These are phyloP conservation scores for Arachnomyces sp. DNA, from an alignment of 2,329 filamentous ascomycete genomes.

Conservation along the genomic window DNA sequence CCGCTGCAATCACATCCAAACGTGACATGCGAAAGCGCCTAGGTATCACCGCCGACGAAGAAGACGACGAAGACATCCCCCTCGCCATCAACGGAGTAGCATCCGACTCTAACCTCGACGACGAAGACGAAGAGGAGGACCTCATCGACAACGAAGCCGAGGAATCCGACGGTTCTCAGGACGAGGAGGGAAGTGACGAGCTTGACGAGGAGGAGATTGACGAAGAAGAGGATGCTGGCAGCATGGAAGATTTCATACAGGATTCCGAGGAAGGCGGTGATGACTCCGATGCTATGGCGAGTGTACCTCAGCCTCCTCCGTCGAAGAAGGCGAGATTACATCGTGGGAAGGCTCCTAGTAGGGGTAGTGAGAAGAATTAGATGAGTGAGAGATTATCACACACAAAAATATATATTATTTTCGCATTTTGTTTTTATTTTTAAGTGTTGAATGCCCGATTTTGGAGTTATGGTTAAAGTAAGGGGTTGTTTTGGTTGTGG, in stretches of 20 bases:
- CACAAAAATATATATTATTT: constrained; percentile 14
- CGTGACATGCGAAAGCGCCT: constrained; percentile 6
- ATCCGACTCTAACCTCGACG: constrained; percentile 33
- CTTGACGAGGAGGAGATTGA: constrained; percentile 53
- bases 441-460: too few species aligned
- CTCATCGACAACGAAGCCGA: constrained; percentile 40
- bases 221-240: constrained; percentile 52
- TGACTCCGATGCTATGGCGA: constrained; percentile 19
- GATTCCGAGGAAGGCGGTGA: constrained; percentile 40
- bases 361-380: constrained; percentile 18
- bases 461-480: too few species aligned
- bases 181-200: constrained; percentile 42
- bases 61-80: constrained; percentile 53
- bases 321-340: constrained; percentile 33
- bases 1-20: constrained; percentile 1
- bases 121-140: constrained; percentile 38
- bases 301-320: constrained; percentile 20
- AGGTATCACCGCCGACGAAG: constrained; percentile 40
- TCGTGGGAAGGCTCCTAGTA: constrained; percentile 15
- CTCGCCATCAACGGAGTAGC: constrained; percentile 46
- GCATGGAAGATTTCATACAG: constrained; percentile 39
- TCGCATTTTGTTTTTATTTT: constrained; percentile 12
- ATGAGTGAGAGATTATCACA: constrained; percentile 11
- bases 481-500: too few species aligned
- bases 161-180: constrained; percentile 35